Evolutionary conservation across 2,329 filamentous ascomycete genomes (phyloP).

Genomic region (Leptoxyphium fumago): DNA sequence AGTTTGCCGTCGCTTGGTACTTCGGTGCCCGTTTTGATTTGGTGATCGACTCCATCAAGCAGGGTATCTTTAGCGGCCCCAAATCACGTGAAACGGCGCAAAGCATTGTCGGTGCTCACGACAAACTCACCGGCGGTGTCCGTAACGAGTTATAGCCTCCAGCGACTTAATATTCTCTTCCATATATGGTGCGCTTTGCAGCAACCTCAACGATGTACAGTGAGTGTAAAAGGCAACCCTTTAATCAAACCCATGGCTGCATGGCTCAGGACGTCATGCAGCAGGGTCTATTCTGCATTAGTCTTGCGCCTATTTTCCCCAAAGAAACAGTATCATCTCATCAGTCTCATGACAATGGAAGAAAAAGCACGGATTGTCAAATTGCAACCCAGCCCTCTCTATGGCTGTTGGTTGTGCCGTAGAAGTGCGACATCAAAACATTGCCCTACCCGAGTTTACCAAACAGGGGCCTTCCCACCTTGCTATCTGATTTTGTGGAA

Average conservation of each 20-base stretch:
- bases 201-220: not conserved
- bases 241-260: too few relatives aligned
- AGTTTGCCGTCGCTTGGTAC: slow-evolving; percentile 67
- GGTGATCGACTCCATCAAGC: slow-evolving; percentile 41
- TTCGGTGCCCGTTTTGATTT: slow-evolving; percentile 74
- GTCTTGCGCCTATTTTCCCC: too few relatives aligned
- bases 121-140: not conserved
- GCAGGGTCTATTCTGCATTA: too few relatives aligned
- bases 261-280: too few relatives aligned
- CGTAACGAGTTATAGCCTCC: not conserved
- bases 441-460: not conserved
- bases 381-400: not conserved
- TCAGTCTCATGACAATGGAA: too few relatives aligned
- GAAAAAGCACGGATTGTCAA: not conserved
- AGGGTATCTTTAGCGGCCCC: slow-evolving; percentile 31
- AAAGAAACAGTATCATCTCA: too few relatives aligned
- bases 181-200: too few relatives aligned
- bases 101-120: not conserved
- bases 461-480: not conserved
- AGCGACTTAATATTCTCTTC: not conserved
- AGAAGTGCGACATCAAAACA: not conserved
- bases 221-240: not conserved
- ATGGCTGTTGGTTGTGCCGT: not conserved
- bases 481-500: not conserved
- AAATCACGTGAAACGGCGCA: slow-evolving; percentile 1